phyloP scores from a whole-genome alignment of 2,329 filamentous ascomycete genomes.

The Pseudopyricularia javanii region DNA sequence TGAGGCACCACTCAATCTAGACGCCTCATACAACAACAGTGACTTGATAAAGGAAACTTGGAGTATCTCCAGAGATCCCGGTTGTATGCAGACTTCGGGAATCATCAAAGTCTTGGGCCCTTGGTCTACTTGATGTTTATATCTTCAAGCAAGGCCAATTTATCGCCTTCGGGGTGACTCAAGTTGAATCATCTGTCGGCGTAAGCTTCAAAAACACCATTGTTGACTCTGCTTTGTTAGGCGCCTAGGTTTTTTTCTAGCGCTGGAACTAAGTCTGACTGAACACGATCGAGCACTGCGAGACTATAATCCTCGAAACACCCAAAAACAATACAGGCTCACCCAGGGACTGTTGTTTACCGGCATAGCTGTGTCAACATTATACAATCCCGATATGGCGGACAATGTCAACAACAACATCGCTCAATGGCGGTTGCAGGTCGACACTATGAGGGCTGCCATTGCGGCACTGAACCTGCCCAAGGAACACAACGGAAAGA shows the following conservation, averaged over 20 bases:
- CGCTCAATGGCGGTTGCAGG: conserved; percentile 69
- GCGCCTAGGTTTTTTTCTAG: too few species aligned
- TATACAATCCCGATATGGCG: not conserved
- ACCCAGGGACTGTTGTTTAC: too few species aligned
- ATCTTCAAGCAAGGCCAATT: not conserved
- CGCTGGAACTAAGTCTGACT: too few species aligned
- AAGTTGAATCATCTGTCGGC: not conserved
- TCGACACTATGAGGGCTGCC: conserved; percentile 75
- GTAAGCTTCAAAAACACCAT: not conserved
- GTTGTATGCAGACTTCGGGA: too few species aligned
- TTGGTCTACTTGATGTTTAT: not conserved
- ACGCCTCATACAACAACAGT: too few species aligned
- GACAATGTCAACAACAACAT: not conserved
- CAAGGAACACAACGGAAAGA: not conserved
- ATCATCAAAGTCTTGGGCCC: not conserved
- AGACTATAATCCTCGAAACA: too few species aligned
- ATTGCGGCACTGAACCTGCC: conserved; percentile 59
- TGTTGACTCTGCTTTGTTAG: not conserved
- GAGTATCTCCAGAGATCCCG: too few species aligned
- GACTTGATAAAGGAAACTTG: too few species aligned
- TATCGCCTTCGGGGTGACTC: not conserved
- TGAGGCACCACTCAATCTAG: too few species aligned
- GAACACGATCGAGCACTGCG: too few species aligned
- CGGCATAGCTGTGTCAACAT: not conserved
- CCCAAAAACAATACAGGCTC: too few species aligned